Base-by-base conservation (phyloP, 345 rosid species). In the Erodium maritimum region DNA sequence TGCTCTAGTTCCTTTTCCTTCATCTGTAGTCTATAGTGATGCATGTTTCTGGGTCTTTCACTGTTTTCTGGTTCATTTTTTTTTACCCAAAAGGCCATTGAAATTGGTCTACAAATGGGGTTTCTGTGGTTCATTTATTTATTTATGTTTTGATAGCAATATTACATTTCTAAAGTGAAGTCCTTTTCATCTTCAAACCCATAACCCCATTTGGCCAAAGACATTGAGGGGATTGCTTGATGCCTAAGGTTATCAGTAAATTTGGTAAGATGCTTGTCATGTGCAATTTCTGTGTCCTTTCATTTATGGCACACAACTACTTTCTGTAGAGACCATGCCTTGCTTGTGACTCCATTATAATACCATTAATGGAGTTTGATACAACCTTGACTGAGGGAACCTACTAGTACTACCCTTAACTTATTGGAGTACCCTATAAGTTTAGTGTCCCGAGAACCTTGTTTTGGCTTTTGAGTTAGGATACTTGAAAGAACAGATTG, bases 231-330 rank as follows among this genome's bases (percentile, higher is more conserved):
- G 25, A 19, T 29, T 29, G 37, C 37, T 29, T 29, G 54, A 19
- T 19, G 54, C 34, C 0, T 52, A n/a, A 52, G 61, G 55, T 61
- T 64, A 56, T 63, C 57, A 33, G 50, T 23, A 51, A 68, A 61
- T 58, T 58, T 58, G 62, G 54, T 55, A 58, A 65, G 67, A 61
- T 11, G 9, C 45, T 52, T 34, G 62, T 68, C 69, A 65, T 61
- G 67, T 68, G 73, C 67, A 61, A 62, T 46, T n/a, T 57, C 61
- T 63, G 71, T 62, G 71, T 21, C 21, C 52, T 55, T 61, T 56
- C 71, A 61, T 64, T 61, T 53, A 33, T 54, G 52, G 59, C 55
- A 56, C 72, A 52, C 19, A 18, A 29, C 63, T 22, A 37, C 60
- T 64, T 65, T 61, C 48, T 62, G 50, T 50, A 53, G n/a, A 54